phyloP scores from a whole-genome alignment of 495 filamentous ascomycete genomes.

The Achaetomiella virescens region DNA sequence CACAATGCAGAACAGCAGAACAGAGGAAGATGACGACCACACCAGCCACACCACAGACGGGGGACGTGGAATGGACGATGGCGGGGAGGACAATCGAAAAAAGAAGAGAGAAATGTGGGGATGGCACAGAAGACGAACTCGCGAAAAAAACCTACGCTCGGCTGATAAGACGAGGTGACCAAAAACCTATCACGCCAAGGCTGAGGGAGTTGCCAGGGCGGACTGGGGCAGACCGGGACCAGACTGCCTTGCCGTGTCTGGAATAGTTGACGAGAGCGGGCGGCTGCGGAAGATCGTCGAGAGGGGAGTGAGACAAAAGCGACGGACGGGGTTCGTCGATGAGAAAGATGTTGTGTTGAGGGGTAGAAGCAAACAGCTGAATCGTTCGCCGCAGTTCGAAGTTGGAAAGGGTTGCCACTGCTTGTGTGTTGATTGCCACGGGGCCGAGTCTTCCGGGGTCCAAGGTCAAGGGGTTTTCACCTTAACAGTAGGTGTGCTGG shows the following conservation, averaged over 20 bases:
- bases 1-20: constrained; percentile 4
- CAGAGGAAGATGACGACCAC: background rate
- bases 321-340: background rate
- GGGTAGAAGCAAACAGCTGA: too few species aligned
- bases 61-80: background rate
- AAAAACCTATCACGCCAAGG: constrained; percentile 18
- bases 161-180: constrained; percentile 14
- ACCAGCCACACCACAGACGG: background rate
- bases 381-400: background rate
- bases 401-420: background rate
- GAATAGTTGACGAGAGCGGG: constrained; percentile 3
- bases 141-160: constrained; percentile 13
- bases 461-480: background rate
- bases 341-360: background rate
- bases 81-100: background rate
- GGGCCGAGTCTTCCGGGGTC: background rate
- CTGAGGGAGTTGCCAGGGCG: constrained; percentile 5
- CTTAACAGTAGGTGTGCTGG: background rate
- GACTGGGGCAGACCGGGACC: background rate
- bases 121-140: constrained; percentile 1
- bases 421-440: background rate
- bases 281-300: background rate
- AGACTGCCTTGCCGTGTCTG: background rate
- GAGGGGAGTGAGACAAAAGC: background rate
- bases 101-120: constrained; percentile 14